These are phyloP conservation scores for Rhizopogon rudus DNA, from an alignment of 768 basidiomycete genomes.

Conservation along the genomic window DNA sequence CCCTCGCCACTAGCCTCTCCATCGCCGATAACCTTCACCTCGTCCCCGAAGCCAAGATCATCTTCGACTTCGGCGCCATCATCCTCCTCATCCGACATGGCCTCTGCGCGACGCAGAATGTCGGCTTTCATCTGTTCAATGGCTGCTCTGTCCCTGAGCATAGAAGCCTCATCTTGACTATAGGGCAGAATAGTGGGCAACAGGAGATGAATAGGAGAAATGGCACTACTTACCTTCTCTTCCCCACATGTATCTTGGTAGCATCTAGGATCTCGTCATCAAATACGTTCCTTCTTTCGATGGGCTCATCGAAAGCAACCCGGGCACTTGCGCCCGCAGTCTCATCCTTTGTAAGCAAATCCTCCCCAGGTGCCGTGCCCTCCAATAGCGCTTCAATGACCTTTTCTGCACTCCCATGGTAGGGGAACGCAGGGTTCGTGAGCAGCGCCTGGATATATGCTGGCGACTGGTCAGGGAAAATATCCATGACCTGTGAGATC, in stretches of 20 bases:
- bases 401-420: slow-evolving; percentile 51
- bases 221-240: slow-evolving; percentile 46
- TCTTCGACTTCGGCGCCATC: slow-evolving; percentile 41
- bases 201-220: slow-evolving; percentile 1
- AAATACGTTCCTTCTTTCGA: slow-evolving; percentile 67
- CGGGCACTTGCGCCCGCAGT: not conserved
- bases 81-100: slow-evolving; percentile 61
- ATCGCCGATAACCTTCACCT: slow-evolving; percentile 53
- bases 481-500: slow-evolving; percentile 68
- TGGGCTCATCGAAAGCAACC: slow-evolving; percentile 8
- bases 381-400: slow-evolving; percentile 74
- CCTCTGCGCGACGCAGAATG: slow-evolving; percentile 74
- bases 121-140: slow-evolving; percentile 79
- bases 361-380: slow-evolving; percentile 51
- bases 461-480: slow-evolving; percentile 59
- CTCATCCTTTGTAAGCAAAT: slow-evolving; percentile 17
- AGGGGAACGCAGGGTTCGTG: slow-evolving; percentile 38
- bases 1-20: slow-evolving; percentile 43
- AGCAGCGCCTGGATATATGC: slow-evolving; percentile 59
- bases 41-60: slow-evolving; percentile 52
- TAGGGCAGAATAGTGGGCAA: slow-evolving; percentile 3
- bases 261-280: slow-evolving; percentile 70
- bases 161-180: slow-evolving; percentile 40
- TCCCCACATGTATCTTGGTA: slow-evolving; percentile 54
- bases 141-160: slow-evolving; percentile 52